A percentile compares a stretch with the other conserved stretches of the same genome.
Conservation (phyloP, 1,284 basidiomycete genomes). For the Puccinia coronata region DNA sequence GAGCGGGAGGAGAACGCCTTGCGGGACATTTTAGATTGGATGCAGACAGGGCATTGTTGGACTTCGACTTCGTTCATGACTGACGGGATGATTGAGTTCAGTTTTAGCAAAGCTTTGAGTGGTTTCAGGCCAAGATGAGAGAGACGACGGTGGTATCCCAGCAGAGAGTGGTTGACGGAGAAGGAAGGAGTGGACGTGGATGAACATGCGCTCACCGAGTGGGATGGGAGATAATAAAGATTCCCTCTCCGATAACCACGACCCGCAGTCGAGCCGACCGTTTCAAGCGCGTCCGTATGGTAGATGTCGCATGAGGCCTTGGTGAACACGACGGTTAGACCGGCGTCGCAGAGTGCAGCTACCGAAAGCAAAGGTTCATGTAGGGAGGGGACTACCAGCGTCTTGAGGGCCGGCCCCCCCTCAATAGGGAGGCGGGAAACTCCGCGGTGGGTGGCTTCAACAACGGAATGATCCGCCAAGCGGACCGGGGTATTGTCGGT, state of each 20-base stretch:
- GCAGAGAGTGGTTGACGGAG: not conserved
- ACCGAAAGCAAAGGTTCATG: slow-evolving; percentile 15
- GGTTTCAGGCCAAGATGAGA: slow-evolving; percentile 1
- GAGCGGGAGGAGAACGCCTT: not conserved
- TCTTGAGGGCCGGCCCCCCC: not conserved
- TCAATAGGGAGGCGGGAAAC: not conserved
- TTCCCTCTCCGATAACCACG: not conserved
- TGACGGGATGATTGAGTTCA: not conserved
- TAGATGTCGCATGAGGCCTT: too few relatives aligned
- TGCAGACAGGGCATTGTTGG: too few relatives aligned
- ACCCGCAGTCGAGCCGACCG: not conserved
- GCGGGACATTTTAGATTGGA: not conserved
- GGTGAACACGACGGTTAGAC: not conserved
- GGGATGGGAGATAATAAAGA: not conserved
- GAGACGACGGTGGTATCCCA: not conserved
- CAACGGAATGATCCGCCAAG: too few relatives aligned
- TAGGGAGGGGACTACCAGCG: not conserved
- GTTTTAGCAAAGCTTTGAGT: not conserved
- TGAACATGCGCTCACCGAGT: not conserved
- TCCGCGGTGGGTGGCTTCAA: too few relatives aligned
- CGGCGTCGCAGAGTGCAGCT: not conserved
- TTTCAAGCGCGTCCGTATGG: not conserved
- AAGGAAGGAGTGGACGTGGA: not conserved
- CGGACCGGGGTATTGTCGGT: too few relatives aligned
- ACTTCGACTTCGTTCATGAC: not conserved